A percentile compares a stretch with the other conserved stretches of the same genome.
Conservation (phyloP, 2,329 filamentous ascomycete species). For the Fusarium protoensiforme region DNA sequence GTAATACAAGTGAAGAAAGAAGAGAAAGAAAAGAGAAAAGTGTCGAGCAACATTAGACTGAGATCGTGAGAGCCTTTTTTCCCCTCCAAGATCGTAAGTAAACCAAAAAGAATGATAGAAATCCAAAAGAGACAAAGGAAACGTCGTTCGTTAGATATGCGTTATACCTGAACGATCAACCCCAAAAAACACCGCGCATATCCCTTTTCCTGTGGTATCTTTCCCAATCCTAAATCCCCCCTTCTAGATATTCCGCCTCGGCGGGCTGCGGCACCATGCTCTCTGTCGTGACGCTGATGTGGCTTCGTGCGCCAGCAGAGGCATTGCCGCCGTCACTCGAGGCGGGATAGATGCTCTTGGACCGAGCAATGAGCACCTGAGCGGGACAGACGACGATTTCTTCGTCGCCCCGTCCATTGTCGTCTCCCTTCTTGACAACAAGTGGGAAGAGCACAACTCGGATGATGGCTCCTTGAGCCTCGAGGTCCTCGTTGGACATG, state of each 20-base stretch:
- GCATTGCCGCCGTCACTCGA: conserved; percentile 64
- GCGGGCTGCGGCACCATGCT: conserved; percentile 40
- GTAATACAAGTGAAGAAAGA: background rate
- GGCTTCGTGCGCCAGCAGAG: conserved; percentile 52
- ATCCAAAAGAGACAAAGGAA: conserved; percentile 27
- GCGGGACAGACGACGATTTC: conserved; percentile 96
- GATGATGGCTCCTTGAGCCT: conserved; percentile 80
- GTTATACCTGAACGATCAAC: conserved; percentile 11
- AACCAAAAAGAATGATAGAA: background rate
- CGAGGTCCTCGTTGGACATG: conserved; percentile 79
- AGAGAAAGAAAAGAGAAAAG: background rate
- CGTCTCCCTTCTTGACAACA: conserved; percentile 95
- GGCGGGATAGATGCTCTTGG: conserved; percentile 56
- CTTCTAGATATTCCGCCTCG: conserved; percentile 50
- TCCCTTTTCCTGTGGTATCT: conserved; percentile 34
- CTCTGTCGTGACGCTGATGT: conserved; percentile 52
- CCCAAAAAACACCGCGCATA: conserved; percentile 28
- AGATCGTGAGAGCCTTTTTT: conserved; percentile 24
- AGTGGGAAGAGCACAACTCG: conserved; percentile 95
- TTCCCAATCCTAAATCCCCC: conserved; percentile 41
- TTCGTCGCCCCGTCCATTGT: conserved; percentile 86
- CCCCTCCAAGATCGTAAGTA: conserved; percentile 6
- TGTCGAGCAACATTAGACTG: conserved; percentile 24
- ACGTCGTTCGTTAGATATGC: conserved; percentile 19
- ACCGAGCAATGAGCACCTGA: conserved; percentile 83